phyloP scores from a whole-genome alignment of 257 asterid genomes.

The Lycium barbarum region DNA sequence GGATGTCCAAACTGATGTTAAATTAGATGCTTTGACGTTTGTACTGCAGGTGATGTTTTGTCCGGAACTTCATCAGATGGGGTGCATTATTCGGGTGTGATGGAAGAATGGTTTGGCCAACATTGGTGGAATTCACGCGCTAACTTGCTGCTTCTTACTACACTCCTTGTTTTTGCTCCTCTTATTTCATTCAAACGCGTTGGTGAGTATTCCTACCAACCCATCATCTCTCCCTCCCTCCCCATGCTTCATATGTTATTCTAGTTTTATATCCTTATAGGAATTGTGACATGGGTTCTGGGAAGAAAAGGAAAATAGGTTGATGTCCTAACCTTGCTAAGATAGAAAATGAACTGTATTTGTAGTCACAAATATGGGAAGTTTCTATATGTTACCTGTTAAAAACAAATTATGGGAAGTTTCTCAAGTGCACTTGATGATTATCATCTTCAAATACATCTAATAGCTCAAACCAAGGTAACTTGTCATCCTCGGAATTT shows the following conservation, averaged over 20 bases:
- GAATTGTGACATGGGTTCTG: not conserved
- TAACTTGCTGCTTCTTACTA: constrained; percentile 63
- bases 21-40: not conserved
- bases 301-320: not conserved
- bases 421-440: not conserved
- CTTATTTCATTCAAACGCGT: constrained; percentile 82
- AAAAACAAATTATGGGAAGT: not conserved
- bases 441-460: too few species aligned
- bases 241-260: not conserved
- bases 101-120: constrained; percentile 93
- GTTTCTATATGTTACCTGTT: not conserved
- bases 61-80: constrained; percentile 83
- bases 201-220: constrained; percentile 51
- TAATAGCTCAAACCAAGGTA: not conserved
- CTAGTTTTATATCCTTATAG: not conserved
- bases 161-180: constrained; percentile 71
- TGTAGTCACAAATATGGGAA: not conserved
- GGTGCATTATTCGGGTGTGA: constrained; percentile 78
- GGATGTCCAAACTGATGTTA: not conserved
- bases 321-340: not conserved
- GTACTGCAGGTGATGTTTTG: constrained; percentile 74
- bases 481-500: too few species aligned
- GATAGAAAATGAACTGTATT: not conserved
- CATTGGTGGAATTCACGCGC: constrained; percentile 85
- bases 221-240: not conserved